phyloP scores from a whole-genome alignment of 495 filamentous ascomycete genomes.

The Penicillium bialowiezense region DNA sequence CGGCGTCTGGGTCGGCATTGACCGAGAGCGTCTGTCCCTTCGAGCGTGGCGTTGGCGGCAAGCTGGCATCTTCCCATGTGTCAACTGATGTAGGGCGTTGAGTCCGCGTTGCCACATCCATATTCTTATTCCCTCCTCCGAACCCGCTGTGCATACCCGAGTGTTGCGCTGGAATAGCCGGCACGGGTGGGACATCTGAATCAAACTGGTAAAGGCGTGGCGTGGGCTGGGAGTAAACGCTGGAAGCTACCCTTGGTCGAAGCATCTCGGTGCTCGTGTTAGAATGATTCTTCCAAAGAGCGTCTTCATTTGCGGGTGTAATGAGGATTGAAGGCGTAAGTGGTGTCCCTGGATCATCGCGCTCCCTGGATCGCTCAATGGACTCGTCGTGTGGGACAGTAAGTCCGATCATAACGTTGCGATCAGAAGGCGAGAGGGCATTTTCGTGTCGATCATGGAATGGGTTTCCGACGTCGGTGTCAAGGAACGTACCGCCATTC shows the following conservation, averaged over 20 bases:
- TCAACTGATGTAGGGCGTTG: conserved; percentile 46
- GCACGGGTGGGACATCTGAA: conserved; percentile 55
- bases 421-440: conserved; percentile 73
- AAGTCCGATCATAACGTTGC: conserved; percentile 78
- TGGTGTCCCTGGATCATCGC: conserved; percentile 33
- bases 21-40: conserved; percentile 26
- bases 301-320: conserved; percentile 62
- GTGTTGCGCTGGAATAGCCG: conserved; percentile 54
- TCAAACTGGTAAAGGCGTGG: conserved; percentile 26
- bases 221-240: conserved; percentile 65
- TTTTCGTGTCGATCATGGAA: conserved; percentile 27
- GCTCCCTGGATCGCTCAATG: conserved; percentile 32
- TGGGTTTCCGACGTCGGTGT: conserved; percentile 7
- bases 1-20: conserved; percentile 37
- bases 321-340: conserved; percentile 60
- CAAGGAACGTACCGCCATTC: conserved; percentile 17
- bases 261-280: conserved; percentile 25
- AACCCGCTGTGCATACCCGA: conserved; percentile 21
- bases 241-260: conserved; percentile 52
- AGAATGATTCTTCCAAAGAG: conserved; percentile 47
- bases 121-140: conserved; percentile 14
- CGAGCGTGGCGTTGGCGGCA: conserved; percentile 17
- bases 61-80: conserved; percentile 55
- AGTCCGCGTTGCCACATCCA: conserved; percentile 32
- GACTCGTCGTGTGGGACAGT: conserved; percentile 62